These are phyloP conservation scores for Cladorrhinum sp. DNA, from an alignment of 2,329 filamentous ascomycete species.

Conservation along the genomic window DNA sequence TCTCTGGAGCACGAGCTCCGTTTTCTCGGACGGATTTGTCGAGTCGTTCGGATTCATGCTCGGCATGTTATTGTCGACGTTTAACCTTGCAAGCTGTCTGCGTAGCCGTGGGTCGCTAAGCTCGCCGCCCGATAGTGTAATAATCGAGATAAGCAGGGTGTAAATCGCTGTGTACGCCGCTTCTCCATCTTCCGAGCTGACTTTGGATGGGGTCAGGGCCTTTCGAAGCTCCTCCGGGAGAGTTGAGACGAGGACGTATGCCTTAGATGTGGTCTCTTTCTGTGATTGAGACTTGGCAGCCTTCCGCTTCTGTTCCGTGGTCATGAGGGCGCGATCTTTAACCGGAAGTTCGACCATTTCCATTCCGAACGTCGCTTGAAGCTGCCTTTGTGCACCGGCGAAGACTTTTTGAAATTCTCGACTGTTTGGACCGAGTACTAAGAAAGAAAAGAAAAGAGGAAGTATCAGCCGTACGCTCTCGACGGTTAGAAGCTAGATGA, in stretches of 20 bases:
- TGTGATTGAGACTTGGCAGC: slow-evolving; percentile 50
- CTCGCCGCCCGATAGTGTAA: slow-evolving; percentile 69
- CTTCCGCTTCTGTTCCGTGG: slow-evolving; percentile 65
- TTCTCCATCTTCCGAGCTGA: slow-evolving; percentile 65
- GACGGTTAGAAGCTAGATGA: background rate
- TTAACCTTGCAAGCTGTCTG: slow-evolving; percentile 70
- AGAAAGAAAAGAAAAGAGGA: background rate
- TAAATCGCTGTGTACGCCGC: slow-evolving; percentile 80
- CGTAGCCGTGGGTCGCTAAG: slow-evolving; percentile 76
- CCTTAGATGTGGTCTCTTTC: slow-evolving; percentile 54
- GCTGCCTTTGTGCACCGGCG: slow-evolving; percentile 66
- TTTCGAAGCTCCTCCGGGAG: slow-evolving; percentile 65
- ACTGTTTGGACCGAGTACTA: slow-evolving; percentile 68
- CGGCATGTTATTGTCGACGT: slow-evolving; percentile 67
- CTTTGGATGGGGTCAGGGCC: slow-evolving; percentile 66
- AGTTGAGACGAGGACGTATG: slow-evolving; percentile 74
- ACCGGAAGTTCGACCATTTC: slow-evolving; percentile 78
- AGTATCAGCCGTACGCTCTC: background rate
- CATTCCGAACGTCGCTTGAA: slow-evolving; percentile 83
- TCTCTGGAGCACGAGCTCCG: slow-evolving; percentile 68
- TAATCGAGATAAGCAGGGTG: slow-evolving; percentile 73
- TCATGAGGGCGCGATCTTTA: slow-evolving; percentile 74
- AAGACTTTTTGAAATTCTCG: slow-evolving; percentile 77
- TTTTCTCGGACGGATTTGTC: slow-evolving; percentile 45
- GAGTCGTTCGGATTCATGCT: slow-evolving; percentile 52